phyloP scores from a whole-genome alignment of 2,329 filamentous ascomycete species.

The Sporothrix luriei region DNA sequence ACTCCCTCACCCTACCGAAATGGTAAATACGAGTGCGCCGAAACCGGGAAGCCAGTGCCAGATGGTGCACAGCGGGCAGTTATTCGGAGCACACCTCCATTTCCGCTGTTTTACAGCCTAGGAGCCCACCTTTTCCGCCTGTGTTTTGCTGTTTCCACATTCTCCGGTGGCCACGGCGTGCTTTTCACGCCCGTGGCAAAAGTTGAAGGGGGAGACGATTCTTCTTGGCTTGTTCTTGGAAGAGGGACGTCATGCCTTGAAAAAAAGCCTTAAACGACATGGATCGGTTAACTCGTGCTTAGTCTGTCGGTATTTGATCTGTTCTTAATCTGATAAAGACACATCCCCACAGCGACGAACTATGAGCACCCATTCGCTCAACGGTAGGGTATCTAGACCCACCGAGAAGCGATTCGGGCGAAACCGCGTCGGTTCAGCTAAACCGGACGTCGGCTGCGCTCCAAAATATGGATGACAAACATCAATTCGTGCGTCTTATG shows the following conservation, averaged over 20 bases:
- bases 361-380: no score
- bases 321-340: neutral
- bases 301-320: neutral
- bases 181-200: neutral
- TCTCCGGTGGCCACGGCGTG: slow-evolving; percentile 11
- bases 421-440: no score
- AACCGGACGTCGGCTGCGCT: no score
- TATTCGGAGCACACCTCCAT: neutral
- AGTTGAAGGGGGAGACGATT: neutral
- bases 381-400: no score
- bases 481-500: neutral
- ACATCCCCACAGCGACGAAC: neutral
- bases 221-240: neutral
- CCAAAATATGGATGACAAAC: neutral
- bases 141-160: neutral
- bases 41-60: neutral
- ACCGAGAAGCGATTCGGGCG: no score
- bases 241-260: neutral
- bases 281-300: neutral
- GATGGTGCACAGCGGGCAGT: no score
- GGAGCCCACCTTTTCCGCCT: neutral
- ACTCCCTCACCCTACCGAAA: neutral
- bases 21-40: slow-evolving; percentile 16
- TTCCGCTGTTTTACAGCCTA: neutral
- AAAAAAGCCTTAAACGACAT: no score